These are phyloP conservation scores for Senna siamea DNA, from an alignment of 306 rosid genomes.

Conservation along the genomic window DNA sequence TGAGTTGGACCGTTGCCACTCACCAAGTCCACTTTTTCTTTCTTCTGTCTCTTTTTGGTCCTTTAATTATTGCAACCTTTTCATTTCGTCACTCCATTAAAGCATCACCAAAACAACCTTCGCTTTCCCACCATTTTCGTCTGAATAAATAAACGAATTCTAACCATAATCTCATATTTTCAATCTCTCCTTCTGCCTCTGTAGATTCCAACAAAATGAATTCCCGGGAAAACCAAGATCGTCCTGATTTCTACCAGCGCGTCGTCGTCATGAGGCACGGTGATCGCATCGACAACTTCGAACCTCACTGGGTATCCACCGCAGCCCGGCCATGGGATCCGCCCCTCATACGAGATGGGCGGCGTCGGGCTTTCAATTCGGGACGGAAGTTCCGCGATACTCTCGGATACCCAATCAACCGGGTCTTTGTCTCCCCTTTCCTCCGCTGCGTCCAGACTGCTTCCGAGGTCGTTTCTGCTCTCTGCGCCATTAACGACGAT, in stretches of 20 bases:
- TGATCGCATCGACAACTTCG: slow-evolving; percentile 81
- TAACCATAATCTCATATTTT: too few species aligned
- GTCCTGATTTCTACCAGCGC: slow-evolving; percentile 57
- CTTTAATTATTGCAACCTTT: too few species aligned
- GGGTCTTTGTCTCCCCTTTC: slow-evolving; percentile 88
- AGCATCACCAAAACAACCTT: too few species aligned
- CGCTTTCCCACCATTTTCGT: too few species aligned
- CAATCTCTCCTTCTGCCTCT: background rate
- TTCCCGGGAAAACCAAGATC: background rate
- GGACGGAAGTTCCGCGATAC: slow-evolving; percentile 59
- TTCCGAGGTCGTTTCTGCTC: slow-evolving; percentile 58
- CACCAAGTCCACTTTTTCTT: too few species aligned
- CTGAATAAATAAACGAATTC: too few species aligned
- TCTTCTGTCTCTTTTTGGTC: too few species aligned
- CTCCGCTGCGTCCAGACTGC: slow-evolving; percentile 93
- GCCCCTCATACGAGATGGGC: slow-evolving; percentile 58
- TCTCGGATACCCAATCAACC: slow-evolving; percentile 59
- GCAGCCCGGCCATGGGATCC: slow-evolving; percentile 89
- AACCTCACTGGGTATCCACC: slow-evolving; percentile 51
- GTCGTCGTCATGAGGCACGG: slow-evolving; percentile 96
- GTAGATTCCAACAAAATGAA: slow-evolving; percentile 39
- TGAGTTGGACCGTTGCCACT: too few species aligned
- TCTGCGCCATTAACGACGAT: slow-evolving; percentile 49
- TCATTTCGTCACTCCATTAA: too few species aligned
- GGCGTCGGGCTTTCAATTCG: slow-evolving; percentile 58